These are phyloP conservation scores for Populus hybrid DNA, from an alignment of 441 rosid genomes.

Conservation along the genomic window DNA sequence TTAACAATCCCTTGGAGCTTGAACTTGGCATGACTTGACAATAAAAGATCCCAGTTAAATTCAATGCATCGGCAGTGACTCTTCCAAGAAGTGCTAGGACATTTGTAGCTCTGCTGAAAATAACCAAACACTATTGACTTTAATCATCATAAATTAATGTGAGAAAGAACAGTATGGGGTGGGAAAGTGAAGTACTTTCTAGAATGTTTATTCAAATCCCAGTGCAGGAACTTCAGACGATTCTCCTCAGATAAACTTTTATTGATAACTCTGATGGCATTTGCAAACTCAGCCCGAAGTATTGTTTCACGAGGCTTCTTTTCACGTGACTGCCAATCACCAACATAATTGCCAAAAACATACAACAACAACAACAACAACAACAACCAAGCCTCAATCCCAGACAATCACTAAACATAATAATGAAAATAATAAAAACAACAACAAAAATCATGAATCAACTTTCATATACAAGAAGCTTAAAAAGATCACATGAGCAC, in stretches of 20 bases:
- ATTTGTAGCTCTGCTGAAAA: conserved; percentile 62
- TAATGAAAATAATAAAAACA: neutral
- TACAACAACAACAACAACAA: too few relatives aligned
- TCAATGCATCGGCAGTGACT: conserved; percentile 78
- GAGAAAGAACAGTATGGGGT: neutral
- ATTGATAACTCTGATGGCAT: conserved; percentile 84
- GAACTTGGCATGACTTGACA: conserved; percentile 57
- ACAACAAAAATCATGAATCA: neutral
- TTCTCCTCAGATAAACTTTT: conserved; percentile 73
- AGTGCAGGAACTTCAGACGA: conserved; percentile 77
- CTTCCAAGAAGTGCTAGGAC: conserved; percentile 75
- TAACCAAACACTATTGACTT: neutral
- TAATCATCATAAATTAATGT: conserved; percentile 2
- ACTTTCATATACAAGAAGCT: neutral
- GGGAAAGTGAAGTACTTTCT: conserved; percentile 50
- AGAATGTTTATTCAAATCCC: conserved; percentile 86
- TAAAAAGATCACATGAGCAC: neutral
- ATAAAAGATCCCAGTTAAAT: conserved; percentile 80
- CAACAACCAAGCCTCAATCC: neutral
- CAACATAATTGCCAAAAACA: conserved; percentile 15
- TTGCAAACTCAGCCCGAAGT: conserved; percentile 89
- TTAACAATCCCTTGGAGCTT: conserved; percentile 48
- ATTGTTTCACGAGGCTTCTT: conserved; percentile 94
- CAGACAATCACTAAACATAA: neutral
- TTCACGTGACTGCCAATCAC: conserved; percentile 67